Evolutionary conservation across 352 stramenopile genomes (phyloP).

Genomic region (Globisporangium cylindrosporum): DNA sequence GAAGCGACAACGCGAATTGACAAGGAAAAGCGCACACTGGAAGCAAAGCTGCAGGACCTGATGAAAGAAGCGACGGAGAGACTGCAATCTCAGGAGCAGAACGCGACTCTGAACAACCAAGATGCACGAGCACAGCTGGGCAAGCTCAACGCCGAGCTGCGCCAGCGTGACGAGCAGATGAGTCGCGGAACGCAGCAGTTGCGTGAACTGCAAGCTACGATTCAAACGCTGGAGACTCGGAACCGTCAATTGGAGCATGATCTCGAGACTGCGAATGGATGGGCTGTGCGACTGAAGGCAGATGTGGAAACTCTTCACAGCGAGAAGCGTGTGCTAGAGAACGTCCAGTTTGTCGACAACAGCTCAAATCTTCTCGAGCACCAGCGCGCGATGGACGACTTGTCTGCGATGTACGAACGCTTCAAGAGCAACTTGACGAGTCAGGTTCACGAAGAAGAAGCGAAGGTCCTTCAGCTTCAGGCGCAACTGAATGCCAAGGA

Average conservation of each 20-base stretch:
- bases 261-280: constrained; percentile 26
- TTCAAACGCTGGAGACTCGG: constrained; percentile 31
- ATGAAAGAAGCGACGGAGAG: constrained; percentile 48
- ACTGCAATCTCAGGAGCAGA: constrained; percentile 46
- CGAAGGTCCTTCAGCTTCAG: constrained; percentile 45
- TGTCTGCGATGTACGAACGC: constrained; percentile 42
- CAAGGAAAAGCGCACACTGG: constrained; percentile 45
- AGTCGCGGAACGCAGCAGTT: constrained; percentile 42
- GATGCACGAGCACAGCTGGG: constrained; percentile 43
- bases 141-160: constrained; percentile 32
- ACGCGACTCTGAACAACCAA: constrained; percentile 36
- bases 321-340: constrained; percentile 41
- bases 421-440: constrained; percentile 35
- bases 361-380: constrained; percentile 17
- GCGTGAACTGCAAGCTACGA: constrained; percentile 25
- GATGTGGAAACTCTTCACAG: constrained; percentile 34
- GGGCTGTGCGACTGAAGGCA: constrained; percentile 30
- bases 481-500: constrained; percentile 27
- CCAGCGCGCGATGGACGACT: constrained; percentile 26
- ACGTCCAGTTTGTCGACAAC: constrained; percentile 18
- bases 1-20: constrained; percentile 41
- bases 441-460: constrained; percentile 39
- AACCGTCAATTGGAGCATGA: constrained; percentile 35
- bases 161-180: constrained; percentile 48
- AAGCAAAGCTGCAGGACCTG: constrained; percentile 47